These are phyloP conservation scores for Dactylellina sp. DNA, from an alignment of 2,329 filamentous ascomycete species.

Conservation along the genomic window DNA sequence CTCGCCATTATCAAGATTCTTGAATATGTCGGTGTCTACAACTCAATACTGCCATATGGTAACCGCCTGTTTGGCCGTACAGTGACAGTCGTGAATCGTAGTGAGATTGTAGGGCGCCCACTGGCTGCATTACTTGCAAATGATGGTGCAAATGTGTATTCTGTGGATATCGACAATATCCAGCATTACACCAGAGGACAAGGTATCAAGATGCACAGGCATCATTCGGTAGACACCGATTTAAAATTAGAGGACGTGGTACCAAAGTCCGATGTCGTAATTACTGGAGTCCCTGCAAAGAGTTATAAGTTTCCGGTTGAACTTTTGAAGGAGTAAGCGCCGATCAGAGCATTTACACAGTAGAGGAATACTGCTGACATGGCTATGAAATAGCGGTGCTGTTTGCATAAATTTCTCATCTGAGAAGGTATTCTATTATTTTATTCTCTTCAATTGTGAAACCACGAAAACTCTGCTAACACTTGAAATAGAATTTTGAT, in stretches of 20 bases:
- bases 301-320: conserved; percentile 89
- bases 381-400: conserved; percentile 70
- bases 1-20: conserved; percentile 97
- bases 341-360: neutral
- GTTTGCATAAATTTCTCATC: conserved; percentile 99
- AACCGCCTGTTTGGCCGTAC: conserved; percentile 94
- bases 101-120: conserved; percentile 93
- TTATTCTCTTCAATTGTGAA: conserved; percentile 48
- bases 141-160: conserved; percentile 94
- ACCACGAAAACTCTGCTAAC: conserved; percentile 59
- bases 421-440: conserved; percentile 75
- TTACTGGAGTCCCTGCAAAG: conserved; percentile 89
- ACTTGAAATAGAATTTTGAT: conserved; percentile 76
- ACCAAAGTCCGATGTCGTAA: conserved; percentile 91
- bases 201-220: conserved; percentile 84
- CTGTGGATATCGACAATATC: conserved; percentile 89
- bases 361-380: conserved; percentile 15
- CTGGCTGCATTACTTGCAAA: conserved; percentile 93
- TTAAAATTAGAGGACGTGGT: conserved; percentile 84
- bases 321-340: conserved; percentile 74
- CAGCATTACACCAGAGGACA: conserved; percentile 91
- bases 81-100: conserved; percentile 95
- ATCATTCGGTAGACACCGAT: conserved; percentile 84
- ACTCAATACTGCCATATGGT: conserved; percentile 89
- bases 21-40: conserved; percentile 95